A percentile compares a stretch with the other conserved stretches of the same genome.
phyloP scores from a whole-genome alignment of 129 eudicot species.

The Artemisia tridentata region DNA sequence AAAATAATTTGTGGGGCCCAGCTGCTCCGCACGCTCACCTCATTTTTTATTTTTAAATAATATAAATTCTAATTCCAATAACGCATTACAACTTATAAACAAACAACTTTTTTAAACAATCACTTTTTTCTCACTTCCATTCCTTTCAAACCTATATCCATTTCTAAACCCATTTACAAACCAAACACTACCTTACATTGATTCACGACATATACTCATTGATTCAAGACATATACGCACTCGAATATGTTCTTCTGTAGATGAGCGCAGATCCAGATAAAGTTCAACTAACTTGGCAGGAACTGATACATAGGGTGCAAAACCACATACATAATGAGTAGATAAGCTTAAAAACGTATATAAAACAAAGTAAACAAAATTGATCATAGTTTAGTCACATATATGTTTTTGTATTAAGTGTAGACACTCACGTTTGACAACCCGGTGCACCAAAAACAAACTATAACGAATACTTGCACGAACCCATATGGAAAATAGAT shows the following conservation, averaged over 20 bases:
- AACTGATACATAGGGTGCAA: constrained; percentile 38
- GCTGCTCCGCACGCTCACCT: too few species aligned
- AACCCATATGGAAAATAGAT: neutral
- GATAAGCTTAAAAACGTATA: neutral
- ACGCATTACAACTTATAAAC: too few species aligned
- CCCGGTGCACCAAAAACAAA: neutral
- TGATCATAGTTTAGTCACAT: neutral
- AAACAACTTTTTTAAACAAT: too few species aligned
- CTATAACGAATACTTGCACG: neutral
- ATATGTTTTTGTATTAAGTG: neutral
- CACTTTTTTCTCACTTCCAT: too few species aligned
- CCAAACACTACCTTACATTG: too few species aligned
- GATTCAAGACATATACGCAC: constrained; percentile 35
- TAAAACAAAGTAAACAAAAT: constrained; percentile 9
- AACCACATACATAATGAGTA: constrained; percentile 6
- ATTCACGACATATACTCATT: constrained; percentile 24
- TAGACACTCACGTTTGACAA: constrained; percentile 9
- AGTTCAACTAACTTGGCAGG: constrained; percentile 72
- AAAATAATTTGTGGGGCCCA: too few species aligned
- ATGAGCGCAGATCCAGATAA: constrained; percentile 72
- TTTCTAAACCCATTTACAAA: too few species aligned
- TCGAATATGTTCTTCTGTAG: constrained; percentile 75
- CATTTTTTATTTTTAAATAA: too few species aligned
- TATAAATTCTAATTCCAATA: too few species aligned
- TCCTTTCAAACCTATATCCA: too few species aligned